Evolutionary conservation across 768 basidiomycete species (phyloP), one percentile per base, ranked within the genome.

Genomic region (Calocybe indica): DNA sequence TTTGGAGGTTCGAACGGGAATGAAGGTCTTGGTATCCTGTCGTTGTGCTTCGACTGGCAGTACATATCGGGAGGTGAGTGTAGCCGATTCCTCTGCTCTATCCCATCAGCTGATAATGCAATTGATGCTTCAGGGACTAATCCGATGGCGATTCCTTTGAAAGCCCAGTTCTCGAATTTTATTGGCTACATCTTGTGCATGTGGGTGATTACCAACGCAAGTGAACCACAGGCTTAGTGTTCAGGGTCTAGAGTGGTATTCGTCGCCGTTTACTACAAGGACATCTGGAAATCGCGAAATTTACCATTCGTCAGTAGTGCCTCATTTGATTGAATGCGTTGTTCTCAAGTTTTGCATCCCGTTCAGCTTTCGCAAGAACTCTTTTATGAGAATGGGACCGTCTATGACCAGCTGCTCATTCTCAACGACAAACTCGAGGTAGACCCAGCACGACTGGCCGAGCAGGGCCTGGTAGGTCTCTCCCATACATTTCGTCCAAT

Each of bases 11-110:
- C 74, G 2, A 74, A 79, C 42, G 81, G 74, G 15, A 85, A 85
- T 52, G 83, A 85, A 54, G 83, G 81, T 2, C 72, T 85, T 28
- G 82, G 82, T 0, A 52, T 84, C 31, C 50, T 81, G 33, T 75
- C 74, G 6, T 50, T 85, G 37, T 76, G 77, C 48, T 72, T 85
- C 43, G 83, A 85, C 54, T 85, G 79, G 79, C 76, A 79, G 53
- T 79, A 79, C 52, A 69, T 70, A 58, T 52, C 66, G 3, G 60
- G 62, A 6, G 64, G 63, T 57, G 55, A 64, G 49, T 54, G 65
- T 61, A 62, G 73, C 50, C 52, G 67, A 22, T 22, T 45, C 14
- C 62, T 0, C 53, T 70, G 15, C 72, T 61, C 48, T 76, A 77
- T 11, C 78, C 78, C 0, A 31, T 43, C 42, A 6, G 31, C 28